These are phyloP conservation scores for Polymyxa betae DNA, from an alignment of 208 protist genomes.

Conservation along the genomic window DNA sequence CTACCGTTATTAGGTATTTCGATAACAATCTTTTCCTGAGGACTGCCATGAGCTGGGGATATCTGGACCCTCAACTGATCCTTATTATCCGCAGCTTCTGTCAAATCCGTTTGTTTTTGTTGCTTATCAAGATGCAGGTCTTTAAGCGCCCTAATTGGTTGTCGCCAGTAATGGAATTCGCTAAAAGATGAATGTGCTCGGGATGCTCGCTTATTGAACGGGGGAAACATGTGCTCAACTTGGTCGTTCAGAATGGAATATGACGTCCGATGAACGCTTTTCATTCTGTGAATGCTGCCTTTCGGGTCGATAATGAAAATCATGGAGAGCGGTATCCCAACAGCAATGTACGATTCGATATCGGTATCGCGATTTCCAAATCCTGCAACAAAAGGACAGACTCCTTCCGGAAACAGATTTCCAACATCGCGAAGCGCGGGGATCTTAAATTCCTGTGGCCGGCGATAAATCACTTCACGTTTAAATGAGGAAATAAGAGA, in stretches of 20 bases:
- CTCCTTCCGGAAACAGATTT: conserved; percentile 3
- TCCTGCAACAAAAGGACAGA: conserved; percentile 51
- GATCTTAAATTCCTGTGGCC: conserved; percentile 55
- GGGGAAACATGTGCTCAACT: conserved; percentile 53
- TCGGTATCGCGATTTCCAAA: conserved; percentile 55
- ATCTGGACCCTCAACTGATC: no score
- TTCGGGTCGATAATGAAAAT: conserved; percentile 59
- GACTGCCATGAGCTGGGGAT: no score
- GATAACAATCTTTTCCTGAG: no score
- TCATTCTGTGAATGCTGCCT: conserved; percentile 1
- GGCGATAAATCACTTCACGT: conserved; percentile 53
- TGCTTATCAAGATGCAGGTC: no score
- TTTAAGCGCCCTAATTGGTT: no score
- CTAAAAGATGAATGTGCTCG: conserved; percentile 14
- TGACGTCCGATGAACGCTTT: conserved; percentile 30
- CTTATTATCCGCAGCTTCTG: no score
- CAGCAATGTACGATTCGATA: conserved; percentile 49
- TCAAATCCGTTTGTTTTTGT: no score
- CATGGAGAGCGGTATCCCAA: conserved; percentile 25
- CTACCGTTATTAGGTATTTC: no score
- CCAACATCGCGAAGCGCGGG: conserved; percentile 39
- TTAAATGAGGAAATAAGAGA: conserved; percentile 48
- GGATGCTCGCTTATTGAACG: neutral
- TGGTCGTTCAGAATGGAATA: conserved; percentile 17
- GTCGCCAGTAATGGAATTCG: conserved; percentile 25